Conservation (phyloP, 2,329 filamentous ascomycete species). For the Fusarium transvaalense region DNA sequence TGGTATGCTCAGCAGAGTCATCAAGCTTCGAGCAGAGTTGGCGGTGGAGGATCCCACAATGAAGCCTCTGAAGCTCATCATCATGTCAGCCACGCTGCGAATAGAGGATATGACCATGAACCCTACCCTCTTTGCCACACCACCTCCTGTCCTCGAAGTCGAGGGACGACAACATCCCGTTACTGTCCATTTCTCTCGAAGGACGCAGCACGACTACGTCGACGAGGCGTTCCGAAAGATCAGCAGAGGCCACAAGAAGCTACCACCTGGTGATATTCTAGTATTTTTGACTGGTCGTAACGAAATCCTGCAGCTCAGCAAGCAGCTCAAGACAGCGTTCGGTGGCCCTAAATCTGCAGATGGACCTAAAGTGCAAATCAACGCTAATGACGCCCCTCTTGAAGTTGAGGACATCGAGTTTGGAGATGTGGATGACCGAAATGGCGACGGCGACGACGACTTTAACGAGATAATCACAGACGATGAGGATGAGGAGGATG, state of each 20-base stretch:
- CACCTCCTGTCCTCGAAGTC: conserved; percentile 87
- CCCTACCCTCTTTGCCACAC: conserved; percentile 77
- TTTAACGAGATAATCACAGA: conserved; percentile 71
- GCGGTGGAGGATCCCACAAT: conserved; percentile 76
- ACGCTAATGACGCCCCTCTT: conserved; percentile 80
- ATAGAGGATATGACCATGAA: conserved; percentile 94
- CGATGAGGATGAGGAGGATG: conserved; percentile 68
- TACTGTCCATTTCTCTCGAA: conserved; percentile 86
- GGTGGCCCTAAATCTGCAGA: conserved; percentile 67
- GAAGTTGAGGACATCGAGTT: conserved; percentile 91
- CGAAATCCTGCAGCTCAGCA: conserved; percentile 88
- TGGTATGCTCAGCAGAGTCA: conserved; percentile 93
- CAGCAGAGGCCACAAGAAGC: conserved; percentile 85
- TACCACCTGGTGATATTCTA: conserved; percentile 90
- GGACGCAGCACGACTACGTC: conserved; percentile 87
- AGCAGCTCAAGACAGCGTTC: conserved; percentile 78
- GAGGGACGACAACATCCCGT: conserved; percentile 94
- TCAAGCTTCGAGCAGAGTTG: conserved; percentile 83
- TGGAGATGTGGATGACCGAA: conserved; percentile 74
- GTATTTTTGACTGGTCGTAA: conserved; percentile 95
- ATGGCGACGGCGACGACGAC: conserved; percentile 70
- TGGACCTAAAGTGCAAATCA: conserved; percentile 78
- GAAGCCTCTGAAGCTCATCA: conserved; percentile 89
- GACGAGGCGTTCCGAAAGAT: conserved; percentile 93
- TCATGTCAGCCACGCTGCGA: conserved; percentile 96